Percentiles rank a stretch among this genome's conserved stretches.
These are phyloP conservation scores for Coniferiporia sulphurascens DNA, from an alignment of 1,284 basidiomycete species.

Conservation along the genomic window DNA sequence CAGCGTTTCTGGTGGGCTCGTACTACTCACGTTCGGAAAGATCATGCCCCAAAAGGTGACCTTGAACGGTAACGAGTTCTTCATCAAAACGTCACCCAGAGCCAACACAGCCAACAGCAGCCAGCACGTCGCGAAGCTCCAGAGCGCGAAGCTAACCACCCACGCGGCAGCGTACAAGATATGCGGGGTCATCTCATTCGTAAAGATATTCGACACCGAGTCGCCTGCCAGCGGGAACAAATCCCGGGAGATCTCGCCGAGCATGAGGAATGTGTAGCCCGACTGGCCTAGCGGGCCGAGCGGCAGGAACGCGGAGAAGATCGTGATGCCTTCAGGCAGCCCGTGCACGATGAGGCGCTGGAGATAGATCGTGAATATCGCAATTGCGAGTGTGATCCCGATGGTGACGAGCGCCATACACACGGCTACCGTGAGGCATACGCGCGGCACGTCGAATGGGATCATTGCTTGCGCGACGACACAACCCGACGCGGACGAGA, in stretches of 20 bases:
- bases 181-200: slow-evolving; percentile 31
- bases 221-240: slow-evolving; percentile 29
- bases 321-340: slow-evolving; percentile 27
- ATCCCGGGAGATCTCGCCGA: slow-evolving; percentile 31
- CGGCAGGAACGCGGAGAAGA: slow-evolving; percentile 42
- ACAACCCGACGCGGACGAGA: slow-evolving; percentile 62
- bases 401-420: slow-evolving; percentile 40
- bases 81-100: slow-evolving; percentile 36
- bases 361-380: slow-evolving; percentile 25
- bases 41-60: slow-evolving; percentile 55
- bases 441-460: slow-evolving; percentile 40
- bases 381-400: slow-evolving; percentile 33
- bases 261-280: slow-evolving; percentile 36
- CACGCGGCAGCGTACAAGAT: slow-evolving; percentile 41
- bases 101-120: slow-evolving; percentile 44
- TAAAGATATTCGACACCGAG: slow-evolving; percentile 35
- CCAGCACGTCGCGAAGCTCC: slow-evolving; percentile 54
- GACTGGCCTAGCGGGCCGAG: slow-evolving; percentile 45
- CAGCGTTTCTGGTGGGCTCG: neutral
- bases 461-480: slow-evolving; percentile 51
- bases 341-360: slow-evolving; percentile 22
- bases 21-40: slow-evolving; percentile 51
- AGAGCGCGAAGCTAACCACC: slow-evolving; percentile 44
- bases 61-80: slow-evolving; percentile 39
- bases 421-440: slow-evolving; percentile 42